A percentile compares a stretch with the other conserved stretches of the same genome.
phyloP scores from a whole-genome alignment of 2,329 filamentous ascomycete genomes.

The Nemania sp. region DNA sequence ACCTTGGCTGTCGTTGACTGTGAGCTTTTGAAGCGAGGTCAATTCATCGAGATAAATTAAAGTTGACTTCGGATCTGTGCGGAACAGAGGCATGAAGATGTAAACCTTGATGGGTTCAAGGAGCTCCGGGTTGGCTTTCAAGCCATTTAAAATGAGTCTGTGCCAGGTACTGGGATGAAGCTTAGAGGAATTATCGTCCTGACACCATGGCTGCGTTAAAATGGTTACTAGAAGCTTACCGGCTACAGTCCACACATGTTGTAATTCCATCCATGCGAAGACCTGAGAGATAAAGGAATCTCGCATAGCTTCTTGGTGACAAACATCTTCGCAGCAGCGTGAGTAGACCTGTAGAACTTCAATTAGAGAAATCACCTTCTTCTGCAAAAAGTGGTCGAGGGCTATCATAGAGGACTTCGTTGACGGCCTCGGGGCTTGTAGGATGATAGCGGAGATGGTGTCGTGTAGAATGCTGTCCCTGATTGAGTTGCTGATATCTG shows the following conservation, averaged over 20 bases:
- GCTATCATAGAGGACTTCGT: conserved; percentile 72
- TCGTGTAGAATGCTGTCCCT: conserved; percentile 53
- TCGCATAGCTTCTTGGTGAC: conserved; percentile 47
- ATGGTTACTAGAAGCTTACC: conserved; percentile 64
- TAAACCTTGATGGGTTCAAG: conserved; percentile 68
- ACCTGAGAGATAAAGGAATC: conserved; percentile 53
- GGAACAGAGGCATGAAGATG: conserved; percentile 65
- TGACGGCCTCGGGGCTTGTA: conserved; percentile 63
- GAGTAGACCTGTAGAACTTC: conserved; percentile 51
- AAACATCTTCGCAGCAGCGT: conserved; percentile 34
- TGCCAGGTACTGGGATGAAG: conserved; percentile 55
- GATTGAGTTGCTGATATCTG: conserved; percentile 42
- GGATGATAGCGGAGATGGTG: conserved; percentile 62
- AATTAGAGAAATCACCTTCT: conserved; percentile 56
- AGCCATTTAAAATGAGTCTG: conserved; percentile 56
- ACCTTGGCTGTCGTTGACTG: conserved; percentile 48
- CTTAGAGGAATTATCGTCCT: conserved; percentile 32
- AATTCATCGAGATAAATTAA: conserved; percentile 61
- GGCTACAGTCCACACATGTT: conserved; percentile 61
- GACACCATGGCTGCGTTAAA: conserved; percentile 51
- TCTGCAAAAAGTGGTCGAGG: conserved; percentile 67
- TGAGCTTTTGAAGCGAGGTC: conserved; percentile 53
- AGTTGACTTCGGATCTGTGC: conserved; percentile 56
- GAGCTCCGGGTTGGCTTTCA: conserved; percentile 53
- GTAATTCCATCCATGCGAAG: conserved; percentile 59